A percentile compares a stretch with the other conserved stretches of the same genome.
phyloP scores from a whole-genome alignment of 2,329 filamentous ascomycete genomes.

The Drechslera avenae region DNA sequence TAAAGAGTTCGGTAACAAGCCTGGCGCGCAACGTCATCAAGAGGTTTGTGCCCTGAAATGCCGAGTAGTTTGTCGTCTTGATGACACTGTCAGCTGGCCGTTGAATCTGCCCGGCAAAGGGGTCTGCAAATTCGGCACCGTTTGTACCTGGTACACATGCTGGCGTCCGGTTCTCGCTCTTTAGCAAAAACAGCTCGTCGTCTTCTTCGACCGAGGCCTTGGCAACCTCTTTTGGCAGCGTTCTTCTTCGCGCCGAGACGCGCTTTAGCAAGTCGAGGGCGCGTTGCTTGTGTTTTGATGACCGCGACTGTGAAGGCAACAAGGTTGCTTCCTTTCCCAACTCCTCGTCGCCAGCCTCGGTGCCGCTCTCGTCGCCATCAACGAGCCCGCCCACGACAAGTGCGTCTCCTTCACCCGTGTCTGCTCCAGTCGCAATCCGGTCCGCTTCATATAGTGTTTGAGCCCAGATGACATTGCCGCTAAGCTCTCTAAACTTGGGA shows the following conservation, averaged over 20 bases:
- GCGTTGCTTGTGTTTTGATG: constrained; percentile 44
- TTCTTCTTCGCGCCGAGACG: constrained; percentile 40
- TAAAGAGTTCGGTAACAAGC: constrained; percentile 85
- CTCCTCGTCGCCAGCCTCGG: constrained; percentile 44
- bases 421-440: constrained; percentile 59
- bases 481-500: constrained; percentile 69
- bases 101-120: constrained; percentile 57
- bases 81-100: constrained; percentile 58
- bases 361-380: constrained; percentile 42
- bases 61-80: constrained; percentile 84
- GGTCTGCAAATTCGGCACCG: constrained; percentile 58
- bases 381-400: constrained; percentile 49
- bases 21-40: constrained; percentile 80
- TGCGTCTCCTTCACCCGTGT: constrained; percentile 54
- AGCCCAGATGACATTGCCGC: constrained; percentile 82
- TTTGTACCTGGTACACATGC: constrained; percentile 51
- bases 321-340: constrained; percentile 24
- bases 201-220: constrained; percentile 47
- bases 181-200: constrained; percentile 54
- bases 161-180: constrained; percentile 45
- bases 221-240: constrained; percentile 33
- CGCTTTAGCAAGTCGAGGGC: constrained; percentile 47
- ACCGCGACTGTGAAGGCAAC: constrained; percentile 38
- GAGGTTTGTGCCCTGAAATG: constrained; percentile 75
- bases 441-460: constrained; percentile 73